Base-by-base conservation (phyloP, 2,329 filamentous ascomycete species). In the Ploettnerulaceae sp. region DNA sequence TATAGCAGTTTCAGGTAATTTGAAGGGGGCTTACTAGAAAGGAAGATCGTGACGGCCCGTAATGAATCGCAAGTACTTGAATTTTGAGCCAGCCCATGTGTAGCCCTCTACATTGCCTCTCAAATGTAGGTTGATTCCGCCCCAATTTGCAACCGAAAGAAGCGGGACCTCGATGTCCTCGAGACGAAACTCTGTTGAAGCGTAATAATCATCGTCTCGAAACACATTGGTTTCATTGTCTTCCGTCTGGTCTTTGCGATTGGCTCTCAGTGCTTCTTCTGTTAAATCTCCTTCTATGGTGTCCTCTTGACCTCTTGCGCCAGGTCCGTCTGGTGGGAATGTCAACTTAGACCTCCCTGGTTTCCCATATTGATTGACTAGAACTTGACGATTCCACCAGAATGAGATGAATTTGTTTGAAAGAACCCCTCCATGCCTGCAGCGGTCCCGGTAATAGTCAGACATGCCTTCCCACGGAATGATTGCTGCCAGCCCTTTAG, bases 21-120 rank as follows among this genome's bases (percentile, higher is more conserved):
- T n/a, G n/a, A n/a, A n/a, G n/a, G n/a, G n/a, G n/a, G n/a, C n/a
- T n/a, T n/a, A n/a, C n/a, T 86, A 88, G 61, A 87, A 86, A 0
- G 83, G 83, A 1, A 87, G 68, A 56, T 87, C 83, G 52, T 88
- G 83, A 0, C 84, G 73, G 2, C 84, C 83, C 0, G 76, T 81
- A 58, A 86, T 82, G 61, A 86, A 79, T 5, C 82, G 75, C 0
- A 87, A 69, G 54, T 82, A 88, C 61, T 87, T 87, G 51, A 80
- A 68, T 48, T 79, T 70, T 0, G 82, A 86, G 0, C 81, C 79
- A 0, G 82, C 82, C 37, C 79, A 71, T 1, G 67, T 67, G 47
- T 75, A 87, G 0, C 82, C 83, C 56, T 83, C 72, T 6, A 87
- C 71, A 53, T 87, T 87, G 2, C 83, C 83, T 6, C 82, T 71